Evolutionary conservation across 345 rosid species (phyloP).

Genomic region (Angophora floribunda): DNA sequence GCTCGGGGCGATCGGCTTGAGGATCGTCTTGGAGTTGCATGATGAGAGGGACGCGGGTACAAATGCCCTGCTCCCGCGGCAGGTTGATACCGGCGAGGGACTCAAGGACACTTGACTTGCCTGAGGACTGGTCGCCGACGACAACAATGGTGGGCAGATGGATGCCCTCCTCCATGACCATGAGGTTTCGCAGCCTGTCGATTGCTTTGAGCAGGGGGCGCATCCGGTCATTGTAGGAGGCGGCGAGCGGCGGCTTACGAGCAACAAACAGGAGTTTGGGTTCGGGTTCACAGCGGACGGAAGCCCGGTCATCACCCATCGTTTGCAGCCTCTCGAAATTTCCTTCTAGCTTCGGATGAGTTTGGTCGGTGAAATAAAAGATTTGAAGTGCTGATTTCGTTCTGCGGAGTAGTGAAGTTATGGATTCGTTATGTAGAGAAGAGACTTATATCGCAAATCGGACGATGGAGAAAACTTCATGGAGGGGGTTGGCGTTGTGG

Average conservation of each 20-base stretch:
- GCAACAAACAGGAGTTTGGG: not conserved
- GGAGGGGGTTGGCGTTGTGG: not conserved
- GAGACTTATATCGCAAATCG: not conserved
- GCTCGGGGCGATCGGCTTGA: not conserved
- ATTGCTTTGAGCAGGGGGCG: slow-evolving; percentile 46
- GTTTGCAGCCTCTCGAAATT: not conserved
- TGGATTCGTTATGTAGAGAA: not conserved
- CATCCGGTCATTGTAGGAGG: slow-evolving; percentile 31
- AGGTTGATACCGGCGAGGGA: slow-evolving; percentile 32
- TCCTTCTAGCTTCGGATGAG: not conserved
- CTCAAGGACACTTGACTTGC: slow-evolving; percentile 49
- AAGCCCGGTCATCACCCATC: not conserved
- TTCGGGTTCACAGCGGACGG: not conserved
- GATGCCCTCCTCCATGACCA: slow-evolving; percentile 35
- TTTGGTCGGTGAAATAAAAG: not conserved
- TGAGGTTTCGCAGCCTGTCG: slow-evolving; percentile 30
- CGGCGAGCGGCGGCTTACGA: not conserved
- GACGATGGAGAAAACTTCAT: not conserved
- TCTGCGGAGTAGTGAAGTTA: not conserved
- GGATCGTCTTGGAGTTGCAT: not conserved
- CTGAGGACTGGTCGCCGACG: slow-evolving; percentile 46
- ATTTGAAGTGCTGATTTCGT: not conserved
- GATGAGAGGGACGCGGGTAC: not conserved
- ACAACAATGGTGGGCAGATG: slow-evolving; percentile 55
- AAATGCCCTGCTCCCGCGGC: not conserved